Evolutionary conservation across 129 eudicot species (phyloP).

Genomic region (carrot (Daucus carota)): DNA sequence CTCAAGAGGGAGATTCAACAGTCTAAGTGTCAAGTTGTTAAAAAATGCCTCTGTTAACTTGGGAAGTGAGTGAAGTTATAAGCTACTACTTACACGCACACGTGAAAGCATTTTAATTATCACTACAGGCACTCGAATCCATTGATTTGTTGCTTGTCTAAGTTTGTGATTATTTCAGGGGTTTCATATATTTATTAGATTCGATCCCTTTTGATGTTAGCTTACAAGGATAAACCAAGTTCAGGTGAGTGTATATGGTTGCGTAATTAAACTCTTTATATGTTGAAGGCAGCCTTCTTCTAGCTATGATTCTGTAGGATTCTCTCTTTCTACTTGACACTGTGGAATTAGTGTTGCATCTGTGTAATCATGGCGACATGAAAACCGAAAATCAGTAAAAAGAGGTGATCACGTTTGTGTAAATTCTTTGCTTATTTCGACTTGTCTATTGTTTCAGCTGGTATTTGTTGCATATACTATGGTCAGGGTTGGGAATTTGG

Average conservation of each 20-base stretch:
- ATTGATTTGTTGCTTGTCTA: constrained; percentile 12
- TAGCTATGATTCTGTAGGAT: constrained; percentile 21
- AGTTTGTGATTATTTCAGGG: constrained; percentile 36
- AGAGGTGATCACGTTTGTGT: constrained; percentile 7
- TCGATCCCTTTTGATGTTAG: constrained; percentile 24
- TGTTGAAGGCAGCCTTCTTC: neutral
- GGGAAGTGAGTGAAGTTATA: constrained; percentile 42
- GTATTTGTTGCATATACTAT: too few relatives aligned
- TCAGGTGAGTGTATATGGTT: constrained; percentile 13
- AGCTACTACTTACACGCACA: neutral
- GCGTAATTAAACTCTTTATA: constrained; percentile 16
- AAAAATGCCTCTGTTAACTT: constrained; percentile 66
- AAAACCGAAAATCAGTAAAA: neutral
- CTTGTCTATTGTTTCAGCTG: neutral
- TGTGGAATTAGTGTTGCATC: constrained; percentile 15
- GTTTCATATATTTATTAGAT: constrained; percentile 18
- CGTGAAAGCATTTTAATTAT: constrained; percentile 12
- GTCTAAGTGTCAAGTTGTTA: constrained; percentile 62
- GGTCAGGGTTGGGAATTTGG: too few relatives aligned
- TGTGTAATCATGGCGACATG: constrained; percentile 14
- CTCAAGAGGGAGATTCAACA: constrained; percentile 75
- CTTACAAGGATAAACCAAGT: constrained; percentile 17
- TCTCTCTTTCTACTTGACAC: neutral
- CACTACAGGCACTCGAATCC: constrained; percentile 14
- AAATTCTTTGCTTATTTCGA: neutral